phyloP scores from a whole-genome alignment of 768 basidiomycete species.

The Glaciozyma martinii region DNA sequence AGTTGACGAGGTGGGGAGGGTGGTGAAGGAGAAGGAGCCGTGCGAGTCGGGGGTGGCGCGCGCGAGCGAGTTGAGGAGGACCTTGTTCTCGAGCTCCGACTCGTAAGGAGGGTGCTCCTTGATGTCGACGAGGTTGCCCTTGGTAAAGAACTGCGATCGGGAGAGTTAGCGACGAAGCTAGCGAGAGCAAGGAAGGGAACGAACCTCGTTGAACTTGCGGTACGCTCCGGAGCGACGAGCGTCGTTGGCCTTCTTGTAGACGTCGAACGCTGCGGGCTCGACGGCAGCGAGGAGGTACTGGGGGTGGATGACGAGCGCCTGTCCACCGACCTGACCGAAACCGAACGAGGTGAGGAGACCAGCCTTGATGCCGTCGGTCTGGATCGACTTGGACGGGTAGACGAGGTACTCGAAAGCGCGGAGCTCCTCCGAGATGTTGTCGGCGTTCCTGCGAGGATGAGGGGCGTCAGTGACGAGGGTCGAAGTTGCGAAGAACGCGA shows the following conservation, averaged over 20 bases:
- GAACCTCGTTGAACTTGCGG: slow-evolving; percentile 35
- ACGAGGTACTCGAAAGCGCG: slow-evolving; percentile 79
- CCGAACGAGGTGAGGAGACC: slow-evolving; percentile 73
- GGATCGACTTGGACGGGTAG: slow-evolving; percentile 95
- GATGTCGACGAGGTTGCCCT: slow-evolving; percentile 63
- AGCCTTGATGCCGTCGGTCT: slow-evolving; percentile 57
- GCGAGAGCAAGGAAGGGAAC: neutral
- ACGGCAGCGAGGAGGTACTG: slow-evolving; percentile 80
- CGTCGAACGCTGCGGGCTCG: slow-evolving; percentile 63
- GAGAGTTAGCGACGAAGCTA: slow-evolving; percentile 3
- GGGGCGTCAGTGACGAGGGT: slow-evolving; percentile 71
- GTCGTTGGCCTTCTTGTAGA: slow-evolving; percentile 63
- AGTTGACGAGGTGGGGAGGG: slow-evolving; percentile 42
- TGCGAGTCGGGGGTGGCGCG: slow-evolving; percentile 71
- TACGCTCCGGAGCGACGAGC: slow-evolving; percentile 59
- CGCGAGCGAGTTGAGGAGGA: slow-evolving; percentile 86
- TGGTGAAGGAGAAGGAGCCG: slow-evolving; percentile 72
- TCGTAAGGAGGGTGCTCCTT: slow-evolving; percentile 86
- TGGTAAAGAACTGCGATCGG: slow-evolving; percentile 8
- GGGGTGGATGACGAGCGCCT: slow-evolving; percentile 77
- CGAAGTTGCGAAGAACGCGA: slow-evolving; percentile 72
- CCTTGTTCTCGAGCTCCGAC: slow-evolving; percentile 71
- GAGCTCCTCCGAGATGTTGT: slow-evolving; percentile 61
- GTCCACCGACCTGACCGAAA: slow-evolving; percentile 97
- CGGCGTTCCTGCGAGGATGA: slow-evolving; percentile 63